These are phyloP conservation scores for Posidonia australis DNA, from an alignment of 106 monocot genomes.

Conservation along the genomic window DNA sequence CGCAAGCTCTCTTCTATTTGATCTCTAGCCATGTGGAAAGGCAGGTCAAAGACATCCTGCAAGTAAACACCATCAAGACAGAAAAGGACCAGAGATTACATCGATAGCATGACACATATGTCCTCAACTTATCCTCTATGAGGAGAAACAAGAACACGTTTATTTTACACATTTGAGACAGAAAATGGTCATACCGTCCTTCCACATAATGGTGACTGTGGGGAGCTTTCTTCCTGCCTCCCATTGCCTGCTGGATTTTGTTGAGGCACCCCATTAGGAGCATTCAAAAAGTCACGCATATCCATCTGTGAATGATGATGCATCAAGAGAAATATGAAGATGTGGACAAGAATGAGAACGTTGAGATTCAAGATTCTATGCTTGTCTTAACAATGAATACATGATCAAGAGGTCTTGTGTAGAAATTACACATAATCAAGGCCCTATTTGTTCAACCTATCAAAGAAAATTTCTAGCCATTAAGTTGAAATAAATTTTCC, in stretches of 20 bases:
- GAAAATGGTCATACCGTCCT: constrained; percentile 42
- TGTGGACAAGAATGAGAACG: no score
- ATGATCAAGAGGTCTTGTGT: no score
- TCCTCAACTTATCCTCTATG: not conserved
- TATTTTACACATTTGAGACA: not conserved
- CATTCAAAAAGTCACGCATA: constrained; percentile 93
- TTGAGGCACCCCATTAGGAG: constrained; percentile 45
- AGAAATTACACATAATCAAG: no score
- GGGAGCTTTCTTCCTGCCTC: constrained; percentile 38
- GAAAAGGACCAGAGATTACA: not conserved
- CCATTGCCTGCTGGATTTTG: constrained; percentile 37
- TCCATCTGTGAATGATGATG: constrained; percentile 34
- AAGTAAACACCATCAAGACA: not conserved
- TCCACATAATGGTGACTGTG: constrained; percentile 71
- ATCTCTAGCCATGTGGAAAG: constrained; percentile 99
- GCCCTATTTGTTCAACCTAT: no score
- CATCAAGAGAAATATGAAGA: not conserved
- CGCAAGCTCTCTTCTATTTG: constrained; percentile 95
- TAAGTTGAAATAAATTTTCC: no score
- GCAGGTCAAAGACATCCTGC: constrained; percentile 97
- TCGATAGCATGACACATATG: not conserved
- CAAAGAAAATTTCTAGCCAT: no score
- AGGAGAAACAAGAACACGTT: not conserved
- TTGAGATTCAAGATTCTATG: no score
- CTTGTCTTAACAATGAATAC: no score